These are phyloP conservation scores for Phyllosticta capitalensis DNA, from an alignment of 2,329 filamentous ascomycete genomes.

Conservation along the genomic window DNA sequence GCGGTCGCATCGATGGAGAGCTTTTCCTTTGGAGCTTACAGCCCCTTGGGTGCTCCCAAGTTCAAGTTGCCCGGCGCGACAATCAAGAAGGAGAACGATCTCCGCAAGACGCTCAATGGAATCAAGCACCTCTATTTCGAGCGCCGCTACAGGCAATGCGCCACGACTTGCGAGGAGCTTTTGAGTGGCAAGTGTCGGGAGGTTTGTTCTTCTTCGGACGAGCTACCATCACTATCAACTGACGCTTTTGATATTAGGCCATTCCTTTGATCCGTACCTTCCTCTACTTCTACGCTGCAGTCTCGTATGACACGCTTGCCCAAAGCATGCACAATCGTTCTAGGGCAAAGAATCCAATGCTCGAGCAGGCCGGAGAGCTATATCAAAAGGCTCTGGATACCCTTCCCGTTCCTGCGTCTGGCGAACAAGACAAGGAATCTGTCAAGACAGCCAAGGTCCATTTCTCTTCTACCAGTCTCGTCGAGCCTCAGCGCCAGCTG, in stretches of 20 bases:
- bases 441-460: neutral
- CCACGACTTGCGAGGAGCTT: slow-evolving; percentile 19
- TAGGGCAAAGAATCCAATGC: slow-evolving; percentile 19
- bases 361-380: slow-evolving; percentile 26
- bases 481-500: neutral
- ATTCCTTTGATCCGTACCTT: slow-evolving; percentile 26
- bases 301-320: slow-evolving; percentile 28
- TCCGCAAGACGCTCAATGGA: slow-evolving; percentile 6
- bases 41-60: neutral
- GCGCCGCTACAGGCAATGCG: slow-evolving; percentile 29
- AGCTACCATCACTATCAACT: neutral
- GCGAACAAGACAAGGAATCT: neutral
- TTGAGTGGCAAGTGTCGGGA: slow-evolving; percentile 14
- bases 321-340: slow-evolving; percentile 23
- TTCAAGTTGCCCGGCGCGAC: slow-evolving; percentile 3
- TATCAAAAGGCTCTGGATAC: slow-evolving; percentile 23
- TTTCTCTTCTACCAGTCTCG: neutral
- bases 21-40: neutral
- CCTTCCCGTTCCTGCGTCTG: slow-evolving; percentile 10
- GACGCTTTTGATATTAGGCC: slow-evolving; percentile 15
- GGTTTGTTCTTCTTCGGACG: neutral
- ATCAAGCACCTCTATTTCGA: slow-evolving; percentile 14
- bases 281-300: slow-evolving; percentile 29
- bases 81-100: neutral
- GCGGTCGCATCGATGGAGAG: neutral